These are phyloP conservation scores for Lepidium africanum DNA, from an alignment of 345 rosid species.

Conservation along the genomic window DNA sequence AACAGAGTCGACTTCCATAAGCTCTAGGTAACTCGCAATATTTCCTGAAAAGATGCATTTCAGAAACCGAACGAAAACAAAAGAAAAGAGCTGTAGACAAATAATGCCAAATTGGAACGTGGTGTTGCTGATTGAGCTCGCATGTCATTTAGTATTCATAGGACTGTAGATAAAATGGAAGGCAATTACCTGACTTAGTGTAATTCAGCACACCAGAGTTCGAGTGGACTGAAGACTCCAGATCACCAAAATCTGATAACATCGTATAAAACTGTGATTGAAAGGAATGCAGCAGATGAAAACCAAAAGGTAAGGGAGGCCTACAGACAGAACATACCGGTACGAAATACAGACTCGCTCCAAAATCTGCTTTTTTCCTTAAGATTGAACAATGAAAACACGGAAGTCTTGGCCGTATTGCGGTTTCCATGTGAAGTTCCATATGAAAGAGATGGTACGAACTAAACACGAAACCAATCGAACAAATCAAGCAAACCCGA, in stretches of 20 bases:
- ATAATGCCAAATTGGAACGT: not conserved
- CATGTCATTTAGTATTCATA: not conserved
- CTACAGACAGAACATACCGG: slow-evolving; percentile 29
- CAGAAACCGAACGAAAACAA: not conserved
- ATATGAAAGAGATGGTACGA: slow-evolving; percentile 29
- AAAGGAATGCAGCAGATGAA: not conserved
- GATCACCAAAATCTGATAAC: slow-evolving; percentile 58
- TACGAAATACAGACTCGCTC: slow-evolving; percentile 81
- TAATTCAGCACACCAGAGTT: slow-evolving; percentile 54
- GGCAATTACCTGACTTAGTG: slow-evolving; percentile 68
- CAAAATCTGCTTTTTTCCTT: slow-evolving; percentile 81
- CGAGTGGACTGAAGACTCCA: slow-evolving; percentile 49
- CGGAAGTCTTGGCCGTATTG: slow-evolving; percentile 43
- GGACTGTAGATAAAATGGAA: not conserved
- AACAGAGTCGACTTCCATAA: slow-evolving; percentile 83
- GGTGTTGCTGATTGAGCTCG: not conserved
- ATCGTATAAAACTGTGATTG: not conserved
- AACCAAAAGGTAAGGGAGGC: not conserved
- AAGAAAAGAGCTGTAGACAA: not conserved
- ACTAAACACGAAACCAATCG: slow-evolving; percentile 32
- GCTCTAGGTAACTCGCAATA: slow-evolving; percentile 75
- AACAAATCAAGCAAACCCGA: slow-evolving; percentile 2
- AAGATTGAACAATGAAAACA: slow-evolving; percentile 88
- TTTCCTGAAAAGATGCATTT: slow-evolving; percentile 36
- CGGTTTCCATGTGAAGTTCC: slow-evolving; percentile 34